Evolutionary conservation across 768 basidiomycete genomes (phyloP), one percentile per base, ranked within the genome.

Genomic region (Leccinum variicolor): DNA sequence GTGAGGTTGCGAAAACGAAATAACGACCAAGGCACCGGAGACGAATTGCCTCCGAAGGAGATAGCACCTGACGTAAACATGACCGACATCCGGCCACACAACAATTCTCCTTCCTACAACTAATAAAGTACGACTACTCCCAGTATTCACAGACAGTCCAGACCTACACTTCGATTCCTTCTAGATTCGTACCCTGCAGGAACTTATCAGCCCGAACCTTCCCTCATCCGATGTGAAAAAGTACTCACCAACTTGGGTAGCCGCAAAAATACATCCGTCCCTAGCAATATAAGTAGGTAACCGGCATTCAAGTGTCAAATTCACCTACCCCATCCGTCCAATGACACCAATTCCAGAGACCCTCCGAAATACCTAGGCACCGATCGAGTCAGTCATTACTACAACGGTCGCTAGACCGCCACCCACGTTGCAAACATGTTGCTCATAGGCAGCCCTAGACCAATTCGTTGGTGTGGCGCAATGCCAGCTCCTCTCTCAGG

Each of bases 381-480:
- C 41, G 9, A 13, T 26, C 14, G 21, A 25, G 46, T 57, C 59
- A 52, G 45, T n/a, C 4, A 21, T 43, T 11, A 25, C 49, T 53
- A 50, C 31, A 21, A 33, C 33, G 43, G 5, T 23, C 25, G 50
- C 31, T 11, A 50, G 60, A 50, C 19, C n/a, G 47, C 19, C 28
- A 72, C 83, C 57, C 64, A 90, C 82, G 86, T 92, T 57, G 92
- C 85, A 71, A 85, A 93, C 34, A 94, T 92, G 65, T 91, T 88
- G 69, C 92, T 90, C 90, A 94, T 91, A 0, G 92, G 90, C 19
- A 94, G 73, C 6, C 92, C 92, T 47, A 94, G 86, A 3, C 92
- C 92, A 55, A 93, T 88, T 45, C 81, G 78, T 47, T 81, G 81
- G 69, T 87, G 87, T 7, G 75, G 75, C 29, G 77, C 79, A 36